Conservation (phyloP, 352 stramenopile species). For the Globisporangium carolinianum region DNA sequence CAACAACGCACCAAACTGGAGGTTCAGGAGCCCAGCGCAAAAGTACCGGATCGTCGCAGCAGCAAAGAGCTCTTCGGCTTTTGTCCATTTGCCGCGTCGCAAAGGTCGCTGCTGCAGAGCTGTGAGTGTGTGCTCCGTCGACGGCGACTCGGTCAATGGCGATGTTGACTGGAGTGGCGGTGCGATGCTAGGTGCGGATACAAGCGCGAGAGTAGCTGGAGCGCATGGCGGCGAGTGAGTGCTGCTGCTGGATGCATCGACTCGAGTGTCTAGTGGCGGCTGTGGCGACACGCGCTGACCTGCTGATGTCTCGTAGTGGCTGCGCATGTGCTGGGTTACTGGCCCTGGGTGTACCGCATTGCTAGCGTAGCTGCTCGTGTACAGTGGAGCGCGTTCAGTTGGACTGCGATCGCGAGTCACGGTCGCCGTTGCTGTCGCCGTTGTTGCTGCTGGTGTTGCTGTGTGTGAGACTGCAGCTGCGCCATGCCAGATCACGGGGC, state of each 20-base stretch:
- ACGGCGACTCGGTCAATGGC: background rate
- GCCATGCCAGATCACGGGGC: background rate
- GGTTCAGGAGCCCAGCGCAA: conserved; percentile 45
- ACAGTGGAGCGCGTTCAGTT: no score
- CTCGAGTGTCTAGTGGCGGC: no score
- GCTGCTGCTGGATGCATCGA: background rate
- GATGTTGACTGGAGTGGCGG: background rate
- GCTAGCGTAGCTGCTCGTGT: no score
- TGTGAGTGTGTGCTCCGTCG: no score
- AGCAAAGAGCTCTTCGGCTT: conserved; percentile 55
- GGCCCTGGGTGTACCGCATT: no score
- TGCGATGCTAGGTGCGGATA: no score
- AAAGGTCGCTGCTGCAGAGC: conserved; percentile 15
- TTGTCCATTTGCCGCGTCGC: conserved; percentile 68
- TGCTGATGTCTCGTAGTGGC: no score
- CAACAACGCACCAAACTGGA: conserved; percentile 69
- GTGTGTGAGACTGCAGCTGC: background rate
- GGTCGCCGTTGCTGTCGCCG: background rate
- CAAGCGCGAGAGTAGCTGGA: no score
- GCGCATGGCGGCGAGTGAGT: background rate
- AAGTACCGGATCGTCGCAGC: conserved; percentile 70
- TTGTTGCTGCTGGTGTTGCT: background rate
- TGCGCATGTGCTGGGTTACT: no score
- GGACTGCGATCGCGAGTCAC: background rate
- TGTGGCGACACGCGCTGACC: no score